These are phyloP conservation scores for Dictyostelium capitatum DNA, from an alignment of 78 protist genomes.

Conservation along the genomic window DNA sequence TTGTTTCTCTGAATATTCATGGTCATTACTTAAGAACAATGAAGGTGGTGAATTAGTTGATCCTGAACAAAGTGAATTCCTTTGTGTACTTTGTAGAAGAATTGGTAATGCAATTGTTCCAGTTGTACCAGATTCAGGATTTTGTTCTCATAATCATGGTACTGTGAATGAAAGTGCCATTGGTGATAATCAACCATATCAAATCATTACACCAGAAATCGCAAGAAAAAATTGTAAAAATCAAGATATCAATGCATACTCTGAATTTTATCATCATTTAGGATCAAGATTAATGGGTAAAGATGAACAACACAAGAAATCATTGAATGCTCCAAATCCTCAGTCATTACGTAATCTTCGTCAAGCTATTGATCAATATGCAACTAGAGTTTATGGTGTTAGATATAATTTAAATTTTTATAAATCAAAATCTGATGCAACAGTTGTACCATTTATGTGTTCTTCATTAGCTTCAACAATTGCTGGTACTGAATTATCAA, in stretches of 20 bases:
- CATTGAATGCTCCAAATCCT: slow-evolving; percentile 2
- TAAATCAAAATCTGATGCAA: slow-evolving; percentile 38
- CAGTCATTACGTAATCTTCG: slow-evolving; percentile 34
- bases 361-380: slow-evolving; percentile 55
- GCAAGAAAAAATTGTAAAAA: slow-evolving; percentile 3
- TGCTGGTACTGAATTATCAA: slow-evolving; percentile 43
- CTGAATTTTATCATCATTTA: not conserved
- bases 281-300: slow-evolving; percentile 12
- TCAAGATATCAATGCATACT: not conserved
- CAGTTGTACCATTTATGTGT: slow-evolving; percentile 27
- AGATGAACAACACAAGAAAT: not conserved
- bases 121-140: slow-evolving; percentile 67
- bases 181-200: not conserved
- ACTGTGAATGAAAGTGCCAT: not conserved
- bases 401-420: slow-evolving; percentile 29
- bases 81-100: slow-evolving; percentile 73
- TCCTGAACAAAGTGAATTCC: slow-evolving; percentile 57
- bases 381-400: slow-evolving; percentile 58
- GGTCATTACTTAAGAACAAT: slow-evolving; percentile 57
- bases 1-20: slow-evolving; percentile 60
- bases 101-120: slow-evolving; percentile 76
- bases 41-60: slow-evolving; percentile 65
- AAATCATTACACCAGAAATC: not conserved
- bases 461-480: slow-evolving; percentile 65
- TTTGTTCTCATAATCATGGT: not conserved